Evolutionary conservation across 202 grass and related monocot species (phyloP).

Genomic region (Bolboschoenoplectus hybrid): DNA sequence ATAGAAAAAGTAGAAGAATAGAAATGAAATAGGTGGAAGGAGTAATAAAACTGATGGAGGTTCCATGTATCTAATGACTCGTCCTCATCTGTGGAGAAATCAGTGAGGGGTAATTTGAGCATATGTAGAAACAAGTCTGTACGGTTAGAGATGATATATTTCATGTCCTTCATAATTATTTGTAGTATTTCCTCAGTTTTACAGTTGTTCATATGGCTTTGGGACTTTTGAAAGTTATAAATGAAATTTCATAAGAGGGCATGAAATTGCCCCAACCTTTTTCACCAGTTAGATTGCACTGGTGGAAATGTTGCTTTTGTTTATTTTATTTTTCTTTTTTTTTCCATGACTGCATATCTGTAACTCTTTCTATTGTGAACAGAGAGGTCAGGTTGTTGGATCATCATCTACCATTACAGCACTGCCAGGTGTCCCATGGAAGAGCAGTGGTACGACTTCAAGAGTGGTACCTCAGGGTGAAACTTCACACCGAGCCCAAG

Average conservation of each 20-base stretch:
- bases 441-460: slow-evolving; percentile 50
- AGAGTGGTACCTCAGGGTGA: slow-evolving; percentile 53
- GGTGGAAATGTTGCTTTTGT: not conserved
- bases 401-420: slow-evolving; percentile 36
- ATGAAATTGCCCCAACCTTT: not conserved
- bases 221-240: slow-evolving; percentile 3
- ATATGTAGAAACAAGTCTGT: not conserved
- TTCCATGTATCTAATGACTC: not conserved
- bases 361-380: slow-evolving; percentile 9
- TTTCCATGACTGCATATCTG: not conserved
- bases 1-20: not conserved
- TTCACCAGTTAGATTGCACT: not conserved
- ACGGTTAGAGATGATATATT: slow-evolving; percentile 10
- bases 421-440: slow-evolving; percentile 53
- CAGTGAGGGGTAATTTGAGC: not conserved
- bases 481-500: slow-evolving; percentile 45
- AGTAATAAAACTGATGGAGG: not conserved
- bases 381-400: slow-evolving; percentile 32
- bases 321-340: not conserved
- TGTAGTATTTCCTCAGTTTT: slow-evolving; percentile 29
- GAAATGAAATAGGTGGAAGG: not conserved
- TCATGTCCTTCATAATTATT: slow-evolving; percentile 22
- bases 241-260: not conserved
- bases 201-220: not conserved
- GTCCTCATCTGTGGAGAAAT: slow-evolving; percentile 3